Base-by-base conservation (phyloP, 768 basidiomycete species). In the Cystoderma amianthinum region DNA sequence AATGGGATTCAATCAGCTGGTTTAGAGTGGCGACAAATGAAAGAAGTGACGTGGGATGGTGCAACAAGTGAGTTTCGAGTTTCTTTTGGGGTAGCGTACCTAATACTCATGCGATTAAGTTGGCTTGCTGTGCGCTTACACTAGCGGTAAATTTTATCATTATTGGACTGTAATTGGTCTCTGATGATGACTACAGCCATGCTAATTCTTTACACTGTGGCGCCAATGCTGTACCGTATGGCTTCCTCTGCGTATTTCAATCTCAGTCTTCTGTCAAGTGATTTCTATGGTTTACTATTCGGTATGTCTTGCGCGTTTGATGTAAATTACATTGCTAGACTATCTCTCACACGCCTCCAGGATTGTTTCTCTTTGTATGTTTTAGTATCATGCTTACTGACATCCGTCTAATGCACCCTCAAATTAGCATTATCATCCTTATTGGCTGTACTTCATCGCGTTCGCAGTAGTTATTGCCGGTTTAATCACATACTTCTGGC, bases 241-340 rank as follows among this genome's bases (percentile, higher is more conserved):
- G 83, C 90, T 10, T 91, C 89, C 1, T 88, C 87, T 13, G 78
- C 85, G 5, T 92, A 80, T 65, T 92, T 80, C 63, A 92, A 92
- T 54, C 70, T 92, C 47, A 85, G 82, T 50, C 60, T 92, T 7
- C 74, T 93, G n/a, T 83, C 90, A 11, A 85, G 84, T 55, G 88
- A 92, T 62, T 93, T 91, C 50, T 93, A 82, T 52, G 87, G 90
- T 21, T 70, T 93, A 38, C 67, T 93, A 16, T 88, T 93, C 53
- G 90, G 72, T 71, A 46, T 10, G 67, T 22, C 25, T 38, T 23
- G 6, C 6, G 36, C n/a, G n/a, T n/a, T n/a, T n/a, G n/a, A n/a
- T n/a, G n/a, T n/a, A n/a, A n/a, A n/a, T n/a, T n/a, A n/a, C n/a
- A n/a, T n/a, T 22, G 7, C 60, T 58, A 38, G 2, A 52, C 51